Percentiles rank a stretch among this genome's conserved stretches.
Conservation (phyloP, 2,329 filamentous ascomycete genomes). For the Remersonia thermophila region DNA sequence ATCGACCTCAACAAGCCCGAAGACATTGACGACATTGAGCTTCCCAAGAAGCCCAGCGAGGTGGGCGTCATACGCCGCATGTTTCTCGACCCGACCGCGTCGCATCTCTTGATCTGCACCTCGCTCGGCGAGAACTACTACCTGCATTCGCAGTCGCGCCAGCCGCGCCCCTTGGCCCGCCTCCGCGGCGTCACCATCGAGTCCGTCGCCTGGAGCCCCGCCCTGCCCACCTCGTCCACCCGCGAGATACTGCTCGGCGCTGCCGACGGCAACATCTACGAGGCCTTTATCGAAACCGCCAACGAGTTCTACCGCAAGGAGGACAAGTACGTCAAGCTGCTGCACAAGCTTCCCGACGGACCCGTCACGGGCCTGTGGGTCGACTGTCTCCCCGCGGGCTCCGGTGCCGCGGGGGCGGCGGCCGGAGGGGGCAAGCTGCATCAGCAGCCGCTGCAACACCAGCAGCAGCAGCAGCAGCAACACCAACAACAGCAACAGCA, state of each 20-base stretch:
- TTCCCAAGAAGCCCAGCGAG: slow-evolving; percentile 85
- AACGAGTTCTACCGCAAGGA: slow-evolving; percentile 92
- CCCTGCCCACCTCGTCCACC: slow-evolving; percentile 82
- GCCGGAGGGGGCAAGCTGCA: not conserved
- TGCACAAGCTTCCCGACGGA: slow-evolving; percentile 73
- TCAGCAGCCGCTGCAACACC: too few species aligned
- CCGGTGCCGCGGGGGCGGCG: not conserved
- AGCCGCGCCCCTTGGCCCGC: slow-evolving; percentile 68
- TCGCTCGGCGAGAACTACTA: slow-evolving; percentile 94
- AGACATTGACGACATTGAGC: slow-evolving; percentile 96
- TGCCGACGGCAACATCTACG: slow-evolving; percentile 89
- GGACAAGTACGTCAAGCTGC: slow-evolving; percentile 76
- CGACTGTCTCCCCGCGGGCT: slow-evolving; percentile 53
- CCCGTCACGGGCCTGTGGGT: slow-evolving; percentile 79
- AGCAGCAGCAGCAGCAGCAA: too few species aligned
- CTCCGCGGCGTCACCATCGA: slow-evolving; percentile 82
- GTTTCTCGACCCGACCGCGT: slow-evolving; percentile 95
- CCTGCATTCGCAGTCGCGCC: slow-evolving; percentile 85
- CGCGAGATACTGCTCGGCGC: slow-evolving; percentile 86
- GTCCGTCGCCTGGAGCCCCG: slow-evolving; percentile 88
- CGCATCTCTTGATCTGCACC: slow-evolving; percentile 84
- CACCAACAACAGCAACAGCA: slow-evolving; percentile 18
- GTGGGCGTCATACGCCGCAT: slow-evolving; percentile 86
- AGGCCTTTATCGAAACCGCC: slow-evolving; percentile 86
- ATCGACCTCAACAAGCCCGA: slow-evolving; percentile 90